phyloP scores from a whole-genome alignment of 306 rosid species.

The Prosopis cineraria region DNA sequence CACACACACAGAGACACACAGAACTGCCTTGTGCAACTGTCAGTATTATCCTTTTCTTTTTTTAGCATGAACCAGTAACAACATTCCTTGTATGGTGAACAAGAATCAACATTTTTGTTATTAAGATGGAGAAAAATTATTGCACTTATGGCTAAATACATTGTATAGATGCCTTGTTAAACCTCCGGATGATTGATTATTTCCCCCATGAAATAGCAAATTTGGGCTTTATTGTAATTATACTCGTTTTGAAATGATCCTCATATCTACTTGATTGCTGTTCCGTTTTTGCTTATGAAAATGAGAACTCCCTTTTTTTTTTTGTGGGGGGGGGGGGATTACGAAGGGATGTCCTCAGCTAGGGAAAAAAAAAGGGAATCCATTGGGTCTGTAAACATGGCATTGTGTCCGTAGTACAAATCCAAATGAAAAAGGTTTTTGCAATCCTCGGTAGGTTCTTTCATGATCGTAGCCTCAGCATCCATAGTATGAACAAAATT shows the following conservation, averaged over 20 bases:
- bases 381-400: no score
- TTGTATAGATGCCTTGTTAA: neutral
- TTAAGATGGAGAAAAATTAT: neutral
- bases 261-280: neutral
- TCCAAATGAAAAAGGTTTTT: no score
- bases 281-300: neutral
- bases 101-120: neutral
- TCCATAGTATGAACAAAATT: no score
- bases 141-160: neutral
- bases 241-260: conserved; percentile 7
- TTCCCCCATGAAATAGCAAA: neutral
- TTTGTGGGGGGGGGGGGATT: no score
- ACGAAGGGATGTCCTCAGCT: no score
- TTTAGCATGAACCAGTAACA: neutral
- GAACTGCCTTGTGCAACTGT: neutral
- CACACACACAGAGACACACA: neutral
- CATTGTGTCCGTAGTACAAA: no score
- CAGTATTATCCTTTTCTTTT: neutral
- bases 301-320: no score
- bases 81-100: neutral
- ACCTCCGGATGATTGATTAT: neutral
- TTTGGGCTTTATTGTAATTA: neutral
- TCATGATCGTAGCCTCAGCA: no score
- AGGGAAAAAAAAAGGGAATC: no score
- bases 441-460: no score